Base-by-base conservation (phyloP, 176 grass and related monocot genomes). In the Musa schizocarpa region DNA sequence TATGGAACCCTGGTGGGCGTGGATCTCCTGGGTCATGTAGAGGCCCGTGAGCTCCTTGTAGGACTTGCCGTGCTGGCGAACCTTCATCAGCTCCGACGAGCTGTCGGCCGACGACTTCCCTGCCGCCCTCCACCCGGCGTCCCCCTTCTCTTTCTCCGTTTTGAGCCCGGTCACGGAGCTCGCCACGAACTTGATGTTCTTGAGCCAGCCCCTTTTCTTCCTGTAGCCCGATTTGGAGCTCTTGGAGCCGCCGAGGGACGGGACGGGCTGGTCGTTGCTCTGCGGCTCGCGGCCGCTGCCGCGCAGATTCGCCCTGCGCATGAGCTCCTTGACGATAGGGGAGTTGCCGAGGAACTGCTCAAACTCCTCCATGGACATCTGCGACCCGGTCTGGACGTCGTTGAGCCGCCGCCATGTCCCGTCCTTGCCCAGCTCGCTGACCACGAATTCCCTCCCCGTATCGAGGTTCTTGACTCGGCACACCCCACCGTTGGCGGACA, bases 1-100 rank as follows among this genome's bases (percentile, higher is more conserved):
- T 16, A 97, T 97, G 1, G 93, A 85, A 17, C 94, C 94, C 75
- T 97, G 78, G 49, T 97, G 94, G 24, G 90, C 90, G n/a, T 80
- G 86, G 26, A 97, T 34, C 71, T 93, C 90, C 83, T 97, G 94
- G 82, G 77, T 77, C 79, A 93, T 78, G 88, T 89, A 91, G 76
- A 91, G 72, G 53, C 88, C 90, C 8, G 94, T 97, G 8, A 97
- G 85, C 72, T 97, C 94, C 71, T 83, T 85, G 80, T 76, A 73
- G 2, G 90, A 85, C 76, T 91, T 91, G 57, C 94, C 90, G 22
- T 78, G 87, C 73, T 93, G 86, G 77, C 88, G 86, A 23, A 91
- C 94, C 80, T 98, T 98, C n/a, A 93, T 85, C 71, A 82, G 34
- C 72, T 98, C 86, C 9, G 81, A 21, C 0, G 23, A 24, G 65